A percentile compares a stretch with the other conserved stretches of the same genome.
Evolutionary conservation across 169 alveolate species (phyloP).

Genomic region (Cystoisospora suis): DNA sequence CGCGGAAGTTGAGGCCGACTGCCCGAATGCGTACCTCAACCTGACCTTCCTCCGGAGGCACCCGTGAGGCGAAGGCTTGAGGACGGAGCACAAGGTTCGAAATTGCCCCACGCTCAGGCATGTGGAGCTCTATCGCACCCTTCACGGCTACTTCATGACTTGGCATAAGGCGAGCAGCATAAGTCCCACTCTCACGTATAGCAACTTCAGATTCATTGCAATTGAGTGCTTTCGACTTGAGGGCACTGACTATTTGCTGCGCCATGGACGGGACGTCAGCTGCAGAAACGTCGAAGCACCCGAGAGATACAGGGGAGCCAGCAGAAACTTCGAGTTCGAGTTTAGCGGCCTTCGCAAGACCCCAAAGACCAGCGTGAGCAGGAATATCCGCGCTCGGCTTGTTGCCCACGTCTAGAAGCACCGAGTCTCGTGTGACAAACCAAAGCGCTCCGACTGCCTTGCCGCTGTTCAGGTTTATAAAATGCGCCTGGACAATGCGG

Average conservation of each 20-base stretch:
- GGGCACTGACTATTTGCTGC: constrained; percentile 32
- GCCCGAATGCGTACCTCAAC: constrained; percentile 67
- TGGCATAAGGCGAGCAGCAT: constrained; percentile 54
- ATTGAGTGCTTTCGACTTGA: constrained; percentile 43
- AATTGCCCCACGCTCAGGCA: constrained; percentile 69
- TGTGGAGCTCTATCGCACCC: constrained; percentile 66
- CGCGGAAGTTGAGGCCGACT: constrained; percentile 76
- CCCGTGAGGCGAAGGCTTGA: constrained; percentile 64
- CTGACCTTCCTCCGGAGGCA: constrained; percentile 62
- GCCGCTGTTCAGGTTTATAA: constrained; percentile 46
- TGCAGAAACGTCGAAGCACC: constrained; percentile 64
- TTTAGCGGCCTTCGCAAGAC: constrained; percentile 75
- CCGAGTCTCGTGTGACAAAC: constrained; percentile 63
- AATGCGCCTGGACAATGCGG: constrained; percentile 59
- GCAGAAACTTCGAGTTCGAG: constrained; percentile 65
- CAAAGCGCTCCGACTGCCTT: constrained; percentile 51
- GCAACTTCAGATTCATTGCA: constrained; percentile 49
- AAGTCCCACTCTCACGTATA: constrained; percentile 42
- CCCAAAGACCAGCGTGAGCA: constrained; percentile 81
- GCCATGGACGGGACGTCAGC: constrained; percentile 48
- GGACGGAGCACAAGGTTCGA: constrained; percentile 69
- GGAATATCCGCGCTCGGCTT: constrained; percentile 65
- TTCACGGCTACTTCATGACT: constrained; percentile 45
- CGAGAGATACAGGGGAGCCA: constrained; percentile 52
- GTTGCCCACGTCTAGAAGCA: constrained; percentile 11